Evolutionary conservation across 176 grass and related monocot species (phyloP).

Genomic region (Hsuehochloa calcarea): DNA sequence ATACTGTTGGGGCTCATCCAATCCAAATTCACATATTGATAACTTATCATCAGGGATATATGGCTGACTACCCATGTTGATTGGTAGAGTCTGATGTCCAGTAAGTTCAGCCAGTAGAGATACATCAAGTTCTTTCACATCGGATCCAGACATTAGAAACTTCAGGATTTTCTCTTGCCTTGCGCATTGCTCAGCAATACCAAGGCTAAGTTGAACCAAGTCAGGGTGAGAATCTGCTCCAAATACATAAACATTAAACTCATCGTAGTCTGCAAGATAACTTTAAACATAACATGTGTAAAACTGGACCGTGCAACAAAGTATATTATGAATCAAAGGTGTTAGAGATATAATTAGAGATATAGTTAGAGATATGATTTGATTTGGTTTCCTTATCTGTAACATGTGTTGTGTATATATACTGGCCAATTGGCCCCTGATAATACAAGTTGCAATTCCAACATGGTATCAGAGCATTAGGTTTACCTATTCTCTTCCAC

Average conservation of each 20-base stretch:
- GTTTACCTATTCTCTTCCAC: no score
- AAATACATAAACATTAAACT: neutral
- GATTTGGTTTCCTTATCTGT: no score
- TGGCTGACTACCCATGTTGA: slow-evolving; percentile 37
- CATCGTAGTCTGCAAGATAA: neutral
- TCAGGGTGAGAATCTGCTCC: slow-evolving; percentile 61
- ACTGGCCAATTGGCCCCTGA: no score
- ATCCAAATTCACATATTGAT: slow-evolving; percentile 46
- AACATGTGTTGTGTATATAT: no score
- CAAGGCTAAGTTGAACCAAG: slow-evolving; percentile 59
- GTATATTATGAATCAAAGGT: neutral
- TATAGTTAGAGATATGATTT: no score
- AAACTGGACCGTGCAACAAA: neutral
- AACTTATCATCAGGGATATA: slow-evolving; percentile 51
- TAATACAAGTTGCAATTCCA: no score
- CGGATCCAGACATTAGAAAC: slow-evolving; percentile 66
- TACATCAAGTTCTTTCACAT: slow-evolving; percentile 39
- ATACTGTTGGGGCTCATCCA: slow-evolving; percentile 44
- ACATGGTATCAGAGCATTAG: no score
- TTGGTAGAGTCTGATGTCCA: slow-evolving; percentile 35
- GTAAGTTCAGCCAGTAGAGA: slow-evolving; percentile 59
- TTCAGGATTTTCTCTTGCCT: slow-evolving; percentile 73
- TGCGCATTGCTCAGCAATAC: slow-evolving; percentile 62
- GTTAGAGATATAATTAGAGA: no score
- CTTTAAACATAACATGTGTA: neutral